Evolutionary conservation across 331 rosid genomes (phyloP), one percentile per base, ranked within the genome.

Genomic region (Acacia pycnantha): DNA sequence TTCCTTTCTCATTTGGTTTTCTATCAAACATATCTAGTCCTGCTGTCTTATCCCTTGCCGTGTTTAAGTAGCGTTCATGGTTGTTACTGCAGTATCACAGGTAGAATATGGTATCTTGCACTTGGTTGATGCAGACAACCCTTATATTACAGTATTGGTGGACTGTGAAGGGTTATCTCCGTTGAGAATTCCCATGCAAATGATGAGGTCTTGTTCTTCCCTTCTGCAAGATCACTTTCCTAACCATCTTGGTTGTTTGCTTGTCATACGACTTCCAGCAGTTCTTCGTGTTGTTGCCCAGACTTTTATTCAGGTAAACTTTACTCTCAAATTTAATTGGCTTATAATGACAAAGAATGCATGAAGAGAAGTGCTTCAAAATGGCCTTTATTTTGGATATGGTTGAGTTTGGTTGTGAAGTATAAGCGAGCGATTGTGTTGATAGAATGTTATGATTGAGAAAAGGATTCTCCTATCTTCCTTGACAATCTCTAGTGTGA

Each of bases 161-260:
- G 98, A 94, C 74, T 94, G 97, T 67, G 94, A 90, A 77, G 97
- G 98, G 74, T 82, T 94, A 66, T 83, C 98, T 83, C 90, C 95
- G 5, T 83, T 79, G 82, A 89, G 56, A 87, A 69, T 92, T 86
- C 98, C 98, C 75, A 90, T 92, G 97, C 94, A 94, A 82, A 84
- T 94, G 86, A 24, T 92, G 88, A 88, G 91, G 88, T 88, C 88
- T 35, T 94, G 97, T 85, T 90, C 94, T 80, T 77, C 94, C 78
- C 86, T 88, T 82, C 81, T 94, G 85, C 95, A 88, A 90, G 97
- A 90, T 85, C 92, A 94, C 92, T 92, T 90, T 82, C 98, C 98
- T n/a, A 87, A 90, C 79, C 93, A 89, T 72, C 98, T 94, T 83
- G 94, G 97, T 66, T 92, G 90, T 76, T 84, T 94, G 90, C 84